Evolutionary conservation across 306 rosid genomes (phyloP).

Genomic region (Trifolium pratense): DNA sequence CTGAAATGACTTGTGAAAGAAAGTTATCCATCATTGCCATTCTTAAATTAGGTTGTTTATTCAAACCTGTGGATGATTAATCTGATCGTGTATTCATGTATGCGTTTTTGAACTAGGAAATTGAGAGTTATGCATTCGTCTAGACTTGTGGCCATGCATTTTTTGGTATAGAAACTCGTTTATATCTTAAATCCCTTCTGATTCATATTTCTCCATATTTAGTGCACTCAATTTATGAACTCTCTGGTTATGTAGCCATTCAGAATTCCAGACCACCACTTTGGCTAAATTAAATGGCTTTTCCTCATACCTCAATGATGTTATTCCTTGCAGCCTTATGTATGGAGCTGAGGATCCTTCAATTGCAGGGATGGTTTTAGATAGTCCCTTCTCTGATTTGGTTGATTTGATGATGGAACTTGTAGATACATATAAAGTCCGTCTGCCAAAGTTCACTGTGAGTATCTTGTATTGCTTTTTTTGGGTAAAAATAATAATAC

Average conservation of each 20-base stretch:
- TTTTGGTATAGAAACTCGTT: constrained; percentile 13
- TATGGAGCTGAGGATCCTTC: constrained; percentile 99
- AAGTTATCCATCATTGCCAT: constrained; percentile 24
- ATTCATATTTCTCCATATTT: constrained; percentile 10
- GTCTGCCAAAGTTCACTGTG: constrained; percentile 97
- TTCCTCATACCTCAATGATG: constrained; percentile 44
- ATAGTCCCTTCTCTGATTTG: constrained; percentile 96
- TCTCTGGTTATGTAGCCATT: constrained; percentile 12
- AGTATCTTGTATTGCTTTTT: constrained; percentile 49
- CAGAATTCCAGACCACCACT: constrained; percentile 9
- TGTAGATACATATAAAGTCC: constrained; percentile 88
- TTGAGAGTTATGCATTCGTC: constrained; percentile 15
- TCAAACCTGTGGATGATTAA: constrained; percentile 19
- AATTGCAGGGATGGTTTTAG: constrained; percentile 96
- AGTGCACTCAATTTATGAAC: constrained; percentile 15
- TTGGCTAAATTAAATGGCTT: constrained; percentile 18
- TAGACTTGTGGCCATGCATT: background rate
- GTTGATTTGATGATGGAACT: constrained; percentile 99
- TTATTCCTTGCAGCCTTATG: constrained; percentile 78
- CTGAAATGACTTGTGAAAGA: constrained; percentile 35
- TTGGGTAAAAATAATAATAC: constrained; percentile 1
- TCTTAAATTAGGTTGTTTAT: constrained; percentile 28
- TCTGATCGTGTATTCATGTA: constrained; percentile 10
- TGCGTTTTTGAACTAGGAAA: constrained; percentile 20
- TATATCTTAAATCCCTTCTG: constrained; percentile 20